These are phyloP conservation scores for Perilla frutescens DNA, from an alignment of 257 asterid genomes.

Conservation along the genomic window DNA sequence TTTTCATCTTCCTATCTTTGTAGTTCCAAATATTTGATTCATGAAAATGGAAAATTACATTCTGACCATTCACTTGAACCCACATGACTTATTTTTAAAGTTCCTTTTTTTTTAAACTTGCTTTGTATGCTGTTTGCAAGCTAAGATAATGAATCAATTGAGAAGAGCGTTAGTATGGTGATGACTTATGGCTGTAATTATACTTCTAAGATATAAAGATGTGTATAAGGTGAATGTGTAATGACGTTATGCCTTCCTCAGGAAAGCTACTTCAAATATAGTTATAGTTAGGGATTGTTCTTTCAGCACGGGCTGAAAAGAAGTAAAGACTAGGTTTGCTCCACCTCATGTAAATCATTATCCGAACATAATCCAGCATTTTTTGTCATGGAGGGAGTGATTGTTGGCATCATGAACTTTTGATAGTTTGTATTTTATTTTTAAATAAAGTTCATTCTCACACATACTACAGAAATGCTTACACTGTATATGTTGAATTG, in stretches of 20 bases:
- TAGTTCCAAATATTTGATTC: not conserved
- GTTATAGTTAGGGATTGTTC: not conserved
- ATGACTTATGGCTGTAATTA: conserved; percentile 2
- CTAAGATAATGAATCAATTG: conserved; percentile 10
- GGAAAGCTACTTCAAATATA: not conserved
- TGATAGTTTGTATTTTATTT: not conserved
- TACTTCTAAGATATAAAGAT: not conserved
- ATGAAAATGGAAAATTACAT: conserved; percentile 5
- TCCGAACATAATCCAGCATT: not conserved
- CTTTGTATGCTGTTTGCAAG: not conserved
- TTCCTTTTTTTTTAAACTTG: not conserved
- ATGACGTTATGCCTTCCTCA: not conserved
- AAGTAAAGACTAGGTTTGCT: not conserved
- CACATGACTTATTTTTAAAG: not conserved
- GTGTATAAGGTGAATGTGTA: not conserved
- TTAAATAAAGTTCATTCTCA: not conserved
- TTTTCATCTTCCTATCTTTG: not conserved
- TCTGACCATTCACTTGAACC: conserved; percentile 19
- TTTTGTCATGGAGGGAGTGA: conserved; percentile 16
- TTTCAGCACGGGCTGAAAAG: not conserved
- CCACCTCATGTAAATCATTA: not conserved
- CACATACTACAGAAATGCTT: not conserved
- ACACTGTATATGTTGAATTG: conserved; percentile 11
- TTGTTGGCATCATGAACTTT: conserved; percentile 8
- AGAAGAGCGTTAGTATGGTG: not conserved